Base-by-base conservation (phyloP, 225 moss, liverwort and hornwort genomes). In the Physcomitrium patens region DNA sequence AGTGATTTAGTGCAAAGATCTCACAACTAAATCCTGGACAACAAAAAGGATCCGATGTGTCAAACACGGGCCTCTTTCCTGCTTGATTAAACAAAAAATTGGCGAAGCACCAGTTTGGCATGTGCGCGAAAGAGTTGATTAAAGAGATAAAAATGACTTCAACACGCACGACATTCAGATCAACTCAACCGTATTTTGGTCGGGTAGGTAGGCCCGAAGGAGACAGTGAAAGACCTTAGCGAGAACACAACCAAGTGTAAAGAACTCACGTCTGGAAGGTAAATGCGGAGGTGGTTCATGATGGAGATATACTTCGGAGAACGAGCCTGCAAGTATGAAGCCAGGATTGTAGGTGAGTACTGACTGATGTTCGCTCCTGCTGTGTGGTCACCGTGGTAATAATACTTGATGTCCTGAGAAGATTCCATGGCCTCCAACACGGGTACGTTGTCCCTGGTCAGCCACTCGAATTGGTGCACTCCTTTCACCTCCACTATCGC, bases 261-360 rank as follows among this genome's bases (percentile, higher is more conserved):
- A 6, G 60, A 28, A 79, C 89, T 84, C 76, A 99, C 97, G 69
- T 99, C 94, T 60, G 97, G 97, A 27, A 99, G 82, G 79, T 99
- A 99, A 60, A 99, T 99, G 67, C 97, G 94, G 80, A 99, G 86
- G 73, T 99, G 97, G 70, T 99, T 99, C 97, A 99, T 99, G 70
- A 99, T 99, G 70, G 94, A 94, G 72, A 99, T 99, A 69, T 99
- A 99, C 85, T 99, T 99, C 24, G 94, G 93, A 72, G 94, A 94
- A 9, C 94, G 91, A n/a, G 97, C 91, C 69, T 99, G 97, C 85
- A 94, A 69, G 74, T 91, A 90, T 3, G 97, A 90, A 24, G 97
- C 97, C 57, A 99, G 71, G 12, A 94, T 90, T n/a, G 94, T 91
- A 37, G 97, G 92, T 18, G 96, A 92, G 41, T 94, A 94, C 72